Evolutionary conservation across 768 basidiomycete species (phyloP), one percentile per base, ranked within the genome.

Genomic region (Mycena vulgaris): DNA sequence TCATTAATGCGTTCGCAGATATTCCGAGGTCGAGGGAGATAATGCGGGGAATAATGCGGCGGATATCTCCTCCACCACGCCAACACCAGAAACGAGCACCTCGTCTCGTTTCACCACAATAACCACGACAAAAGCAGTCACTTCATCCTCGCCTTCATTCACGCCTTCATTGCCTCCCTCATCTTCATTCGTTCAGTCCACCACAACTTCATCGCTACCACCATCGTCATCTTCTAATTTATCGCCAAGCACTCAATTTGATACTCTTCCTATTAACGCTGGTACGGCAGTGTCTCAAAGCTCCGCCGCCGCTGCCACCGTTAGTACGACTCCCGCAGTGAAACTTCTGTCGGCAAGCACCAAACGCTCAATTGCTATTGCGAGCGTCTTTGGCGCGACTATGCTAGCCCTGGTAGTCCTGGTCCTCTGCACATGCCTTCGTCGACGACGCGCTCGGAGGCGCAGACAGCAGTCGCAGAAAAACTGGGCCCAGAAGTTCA

Each of bases 401-500:
- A n/a, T 69, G 21, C 21, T 69, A 21, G 16, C 47, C 9, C 13
- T 48, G 10, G 51, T 45, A 3, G 10, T 64, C 5, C 6, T 69
- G 3, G 57, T 17, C 17, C 33, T 69, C 19, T 31, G 64, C 2
- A 25, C 25, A 2, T 69, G 62, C n/a, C 13, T 59, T 21, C 68
- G 63, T 6, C 63, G 51, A 4, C 56, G 68, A 39, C 57, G 63
- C 19, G 25, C 53, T 10, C 63, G 42, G 5, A 48, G 62, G 31
- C 57, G 63, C 10, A 23, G 58, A 7, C 13, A 62, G 52, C 60
- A 27, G 23, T 11, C 31, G n/a, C n/a, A n/a, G 1, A 27, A 53
- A 5, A 27, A 49, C 3, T 64, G 62, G 68, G 64, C 63, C 25
- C 62, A 60, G 3, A 69, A 64, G 40, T 64, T 47, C 56, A 37